A percentile compares a stretch with the other conserved stretches of the same genome.
Evolutionary conservation across 129 eudicot genomes (phyloP).

Genomic region (Gnaphalium uliginosum): DNA sequence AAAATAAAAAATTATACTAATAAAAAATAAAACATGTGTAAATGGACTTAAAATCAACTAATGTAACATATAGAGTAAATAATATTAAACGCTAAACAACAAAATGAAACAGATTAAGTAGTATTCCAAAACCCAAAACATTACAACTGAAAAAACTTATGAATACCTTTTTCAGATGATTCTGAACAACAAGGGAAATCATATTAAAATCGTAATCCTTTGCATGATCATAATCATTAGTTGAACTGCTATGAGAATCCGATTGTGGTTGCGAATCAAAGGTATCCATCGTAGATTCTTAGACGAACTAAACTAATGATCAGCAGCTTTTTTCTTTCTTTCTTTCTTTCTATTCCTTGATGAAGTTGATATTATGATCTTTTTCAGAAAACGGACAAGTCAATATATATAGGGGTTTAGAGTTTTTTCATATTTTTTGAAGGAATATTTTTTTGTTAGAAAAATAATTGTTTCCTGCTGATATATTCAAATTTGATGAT

Average conservation of each 20-base stretch:
- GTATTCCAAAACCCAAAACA: neutral
- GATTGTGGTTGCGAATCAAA: neutral
- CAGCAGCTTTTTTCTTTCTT: too few relatives aligned
- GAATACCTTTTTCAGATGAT: slow-evolving; percentile 66
- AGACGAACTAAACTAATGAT: too few relatives aligned
- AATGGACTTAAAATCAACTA: neutral
- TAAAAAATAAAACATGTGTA: too few relatives aligned
- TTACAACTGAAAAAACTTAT: neutral
- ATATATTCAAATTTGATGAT: too few relatives aligned
- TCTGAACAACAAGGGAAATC: slow-evolving; percentile 68
- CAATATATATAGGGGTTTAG: too few relatives aligned
- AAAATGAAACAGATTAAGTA: neutral
- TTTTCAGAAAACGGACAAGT: too few relatives aligned
- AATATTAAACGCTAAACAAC: neutral
- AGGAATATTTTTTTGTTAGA: too few relatives aligned
- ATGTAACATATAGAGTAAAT: neutral
- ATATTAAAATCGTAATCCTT: slow-evolving; percentile 47
- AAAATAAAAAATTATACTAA: too few relatives aligned
- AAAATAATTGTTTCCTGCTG: too few relatives aligned
- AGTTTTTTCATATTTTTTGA: too few relatives aligned
- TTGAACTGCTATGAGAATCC: neutral
- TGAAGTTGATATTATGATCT: too few relatives aligned
- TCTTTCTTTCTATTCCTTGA: too few relatives aligned
- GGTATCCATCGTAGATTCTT: neutral
- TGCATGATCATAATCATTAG: slow-evolving; percentile 38